phyloP scores from a whole-genome alignment of 768 basidiomycete genomes.

The Dacryopinax primogenitus region DNA sequence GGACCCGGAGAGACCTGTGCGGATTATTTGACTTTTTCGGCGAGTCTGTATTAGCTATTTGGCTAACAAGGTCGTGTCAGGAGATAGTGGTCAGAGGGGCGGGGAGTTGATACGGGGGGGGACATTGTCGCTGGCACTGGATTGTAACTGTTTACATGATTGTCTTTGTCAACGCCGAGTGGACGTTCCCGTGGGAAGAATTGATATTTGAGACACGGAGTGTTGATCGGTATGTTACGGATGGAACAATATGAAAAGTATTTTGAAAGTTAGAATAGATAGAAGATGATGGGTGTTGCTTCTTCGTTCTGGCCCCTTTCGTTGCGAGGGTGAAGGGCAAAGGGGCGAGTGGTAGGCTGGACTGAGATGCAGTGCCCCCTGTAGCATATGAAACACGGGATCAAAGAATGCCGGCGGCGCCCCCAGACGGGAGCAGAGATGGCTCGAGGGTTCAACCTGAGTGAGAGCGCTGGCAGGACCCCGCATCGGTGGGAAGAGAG shows the following conservation, averaged over 20 bases:
- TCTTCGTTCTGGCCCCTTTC: neutral
- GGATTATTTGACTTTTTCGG: neutral
- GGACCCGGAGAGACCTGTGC: slow-evolving; percentile 5
- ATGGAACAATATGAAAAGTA: neutral
- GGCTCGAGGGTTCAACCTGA: neutral
- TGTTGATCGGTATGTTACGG: neutral
- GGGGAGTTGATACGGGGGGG: too few relatives aligned
- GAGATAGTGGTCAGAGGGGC: too few relatives aligned
- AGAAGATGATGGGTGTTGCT: neutral
- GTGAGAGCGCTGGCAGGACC: neutral
- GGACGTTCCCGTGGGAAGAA: neutral
- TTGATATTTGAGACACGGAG: neutral
- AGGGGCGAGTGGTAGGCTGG: neutral
- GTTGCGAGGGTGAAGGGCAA: neutral
- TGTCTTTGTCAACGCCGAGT: neutral
- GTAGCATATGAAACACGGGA: slow-evolving; percentile 8
- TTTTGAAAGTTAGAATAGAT: neutral
- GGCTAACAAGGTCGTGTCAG: too few relatives aligned
- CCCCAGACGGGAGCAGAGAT: slow-evolving; percentile 8
- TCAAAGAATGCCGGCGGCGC: slow-evolving; percentile 5
- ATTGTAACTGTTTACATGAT: too few relatives aligned
- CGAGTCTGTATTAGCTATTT: neutral
- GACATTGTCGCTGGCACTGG: too few relatives aligned
- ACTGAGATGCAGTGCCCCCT: neutral
- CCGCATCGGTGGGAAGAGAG: slow-evolving; percentile 2